These are phyloP conservation scores for Fusarium temperatum DNA, from an alignment of 2,329 filamentous ascomycete species.

Conservation along the genomic window DNA sequence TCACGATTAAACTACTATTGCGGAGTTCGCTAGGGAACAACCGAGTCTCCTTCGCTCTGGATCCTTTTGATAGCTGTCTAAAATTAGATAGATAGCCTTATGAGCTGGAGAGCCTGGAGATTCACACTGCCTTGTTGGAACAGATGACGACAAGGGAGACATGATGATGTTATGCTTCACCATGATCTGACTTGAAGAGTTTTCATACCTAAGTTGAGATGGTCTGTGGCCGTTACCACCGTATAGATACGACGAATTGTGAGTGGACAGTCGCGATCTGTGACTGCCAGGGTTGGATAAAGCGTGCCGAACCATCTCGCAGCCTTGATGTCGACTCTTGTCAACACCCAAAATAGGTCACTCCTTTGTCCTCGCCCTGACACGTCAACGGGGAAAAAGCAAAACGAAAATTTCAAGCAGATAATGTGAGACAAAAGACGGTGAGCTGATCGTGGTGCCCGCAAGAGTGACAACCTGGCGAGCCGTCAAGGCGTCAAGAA, in stretches of 20 bases:
- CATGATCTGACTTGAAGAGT: background rate
- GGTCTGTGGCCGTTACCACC: background rate
- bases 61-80: background rate
- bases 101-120: background rate
- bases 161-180: background rate
- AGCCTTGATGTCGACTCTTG: background rate
- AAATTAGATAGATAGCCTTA: background rate
- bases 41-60: background rate
- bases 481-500: background rate
- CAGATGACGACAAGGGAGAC: background rate
- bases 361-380: background rate
- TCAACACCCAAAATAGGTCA: background rate
- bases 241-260: background rate
- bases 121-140: background rate
- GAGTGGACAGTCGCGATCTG: background rate
- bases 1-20: background rate
- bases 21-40: background rate
- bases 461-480: background rate
- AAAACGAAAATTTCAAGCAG: background rate
- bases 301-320: background rate
- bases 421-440: background rate
- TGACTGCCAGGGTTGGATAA: background rate
- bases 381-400: background rate
- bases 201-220: background rate
- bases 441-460: background rate